Percentiles rank a stretch among this genome's conserved stretches.
These are phyloP conservation scores for Tolypocladium paradoxum DNA, from an alignment of 2,329 filamentous ascomycete genomes.

Conservation along the genomic window DNA sequence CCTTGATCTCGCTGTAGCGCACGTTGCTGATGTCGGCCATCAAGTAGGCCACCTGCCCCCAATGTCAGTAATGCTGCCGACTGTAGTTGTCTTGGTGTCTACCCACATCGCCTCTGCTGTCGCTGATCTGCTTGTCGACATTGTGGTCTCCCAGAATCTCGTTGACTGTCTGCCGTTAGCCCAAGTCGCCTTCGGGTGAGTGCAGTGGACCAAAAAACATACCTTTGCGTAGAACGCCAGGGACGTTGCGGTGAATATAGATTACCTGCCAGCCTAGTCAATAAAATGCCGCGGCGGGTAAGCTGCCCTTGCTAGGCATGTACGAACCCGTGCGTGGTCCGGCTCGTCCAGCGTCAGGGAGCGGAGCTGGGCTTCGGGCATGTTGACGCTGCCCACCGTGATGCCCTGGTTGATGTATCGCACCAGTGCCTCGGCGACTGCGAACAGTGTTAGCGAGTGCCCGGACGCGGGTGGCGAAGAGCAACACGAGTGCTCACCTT, in stretches of 20 bases:
- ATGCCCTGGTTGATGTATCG: conserved; percentile 93
- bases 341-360: conserved; percentile 84
- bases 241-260: conserved; percentile 94
- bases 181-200: neutral
- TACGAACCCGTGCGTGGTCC: conserved; percentile 65
- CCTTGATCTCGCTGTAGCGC: conserved; percentile 68
- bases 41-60: conserved; percentile 65
- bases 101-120: conserved; percentile 77
- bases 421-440: conserved; percentile 74
- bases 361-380: conserved; percentile 88
- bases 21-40: conserved; percentile 97
- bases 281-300: neutral
- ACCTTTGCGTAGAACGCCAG: conserved; percentile 83
- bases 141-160: conserved; percentile 91
- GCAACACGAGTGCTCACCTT: conserved; percentile 37
- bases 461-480: neutral
- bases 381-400: conserved; percentile 85
- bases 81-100: neutral
- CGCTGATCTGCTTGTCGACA: conserved; percentile 97
- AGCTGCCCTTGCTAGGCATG: neutral
- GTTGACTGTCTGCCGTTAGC: conserved; percentile 52
- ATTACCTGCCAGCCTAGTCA: conserved; percentile 47
- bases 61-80: neutral
- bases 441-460: neutral
- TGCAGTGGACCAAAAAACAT: conserved; percentile 6